phyloP scores from a whole-genome alignment of 345 rosid species.

The Noccaea caerulescens region DNA sequence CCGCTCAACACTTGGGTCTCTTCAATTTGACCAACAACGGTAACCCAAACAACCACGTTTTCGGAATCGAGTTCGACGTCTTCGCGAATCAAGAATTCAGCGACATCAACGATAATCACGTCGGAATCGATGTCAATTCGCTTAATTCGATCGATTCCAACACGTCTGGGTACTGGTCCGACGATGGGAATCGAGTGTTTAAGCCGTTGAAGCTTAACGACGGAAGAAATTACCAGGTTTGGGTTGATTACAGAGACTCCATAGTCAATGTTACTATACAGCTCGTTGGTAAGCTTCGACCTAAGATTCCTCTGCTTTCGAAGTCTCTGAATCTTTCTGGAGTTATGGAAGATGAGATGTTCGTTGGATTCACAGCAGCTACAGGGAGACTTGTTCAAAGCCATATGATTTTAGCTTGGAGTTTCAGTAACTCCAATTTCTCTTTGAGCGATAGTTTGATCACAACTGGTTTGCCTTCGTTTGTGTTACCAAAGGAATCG shows the following conservation, averaged over 20 bases:
- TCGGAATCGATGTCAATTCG: constrained; percentile 54
- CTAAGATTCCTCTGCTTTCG: constrained; percentile 56
- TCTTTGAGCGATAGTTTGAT: constrained; percentile 57
- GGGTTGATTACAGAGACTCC: constrained; percentile 66
- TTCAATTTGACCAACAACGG: constrained; percentile 56
- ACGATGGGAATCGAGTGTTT: constrained; percentile 39
- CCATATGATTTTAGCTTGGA: constrained; percentile 79
- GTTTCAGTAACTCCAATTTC: constrained; percentile 68
- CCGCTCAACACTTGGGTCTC: constrained; percentile 55
- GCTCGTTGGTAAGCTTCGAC: constrained; percentile 45
- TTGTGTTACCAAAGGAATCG: constrained; percentile 56
- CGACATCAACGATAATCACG: constrained; percentile 54
- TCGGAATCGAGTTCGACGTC: constrained; percentile 58
- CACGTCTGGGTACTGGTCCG: constrained; percentile 51
- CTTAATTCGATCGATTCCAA: constrained; percentile 39
- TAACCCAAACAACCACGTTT: constrained; percentile 39
- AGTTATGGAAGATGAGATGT: constrained; percentile 71
- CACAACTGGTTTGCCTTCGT: constrained; percentile 71
- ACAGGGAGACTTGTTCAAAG: constrained; percentile 64
- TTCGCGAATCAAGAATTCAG: constrained; percentile 53
- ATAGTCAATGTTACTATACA: constrained; percentile 49
- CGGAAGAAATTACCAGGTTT: constrained; percentile 82
- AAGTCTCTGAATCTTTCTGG: constrained; percentile 53
- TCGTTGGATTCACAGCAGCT: constrained; percentile 71
- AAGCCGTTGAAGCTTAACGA: constrained; percentile 58